Evolutionary conservation across 352 stramenopile species (phyloP), one percentile per base, ranked within the genome.

Genomic region (Globisporangium middletonii): DNA sequence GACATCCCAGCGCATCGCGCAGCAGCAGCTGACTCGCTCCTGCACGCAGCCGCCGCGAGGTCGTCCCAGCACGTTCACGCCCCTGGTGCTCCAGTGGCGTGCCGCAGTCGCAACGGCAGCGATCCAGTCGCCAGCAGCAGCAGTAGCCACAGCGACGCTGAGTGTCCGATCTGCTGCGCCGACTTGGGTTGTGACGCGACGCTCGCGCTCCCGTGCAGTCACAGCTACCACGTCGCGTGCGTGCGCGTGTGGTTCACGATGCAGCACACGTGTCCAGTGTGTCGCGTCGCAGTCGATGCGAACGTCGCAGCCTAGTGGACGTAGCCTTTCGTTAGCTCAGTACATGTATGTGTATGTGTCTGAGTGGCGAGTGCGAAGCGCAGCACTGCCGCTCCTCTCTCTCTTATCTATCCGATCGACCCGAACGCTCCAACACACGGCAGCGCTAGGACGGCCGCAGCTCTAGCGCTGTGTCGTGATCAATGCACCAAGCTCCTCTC

Each of bases 241-340:
- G 71, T 90, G 19, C 67, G 71, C 42, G 67, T 88, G 48, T 93
- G 83, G 83, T 64, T 91, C 27, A 72, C 72, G 38, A 65, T 88
- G 63, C 74, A 89, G 58, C 71, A 77, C 53, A 86, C 75, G 48
- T 93, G 83, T 52, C 83, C 83, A 9, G 78, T 87, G 59, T 93
- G 83, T 44, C 78, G 71, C 45, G 62, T 77, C 49, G 51, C 59
- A 19, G n/a, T 65, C 6, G 46, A 60, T 12, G 46, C 35, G 9
- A 38, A 26, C 30, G 30, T n/a, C 33, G 38, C 30, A 8, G 27
- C 8, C 13, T 30, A 8, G n/a, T 50, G 11, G 23, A 53, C 27
- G 15, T 52, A 2, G 19, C 12, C 33, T 56, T 55, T 7, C n/a
- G 23, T 23, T 23, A 23, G 23, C 23, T 23, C 23, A 23, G 23